Evolutionary conservation across 2,329 filamentous ascomycete species (phyloP).

Genomic region (Sphaerulina musiva): DNA sequence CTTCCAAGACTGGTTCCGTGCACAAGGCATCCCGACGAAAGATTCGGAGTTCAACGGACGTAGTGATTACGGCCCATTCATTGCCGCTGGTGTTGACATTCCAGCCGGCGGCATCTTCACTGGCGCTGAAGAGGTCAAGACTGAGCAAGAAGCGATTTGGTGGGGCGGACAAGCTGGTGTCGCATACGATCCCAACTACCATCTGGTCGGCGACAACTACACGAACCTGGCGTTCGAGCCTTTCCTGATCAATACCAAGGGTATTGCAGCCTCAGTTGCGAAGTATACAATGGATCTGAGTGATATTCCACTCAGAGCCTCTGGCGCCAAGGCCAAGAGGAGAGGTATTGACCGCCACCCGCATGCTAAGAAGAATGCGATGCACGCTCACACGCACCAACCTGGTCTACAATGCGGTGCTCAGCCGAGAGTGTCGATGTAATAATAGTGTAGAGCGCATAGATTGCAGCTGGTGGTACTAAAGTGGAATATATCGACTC

Average conservation of each 20-base stretch:
- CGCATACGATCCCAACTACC: conserved; percentile 52
- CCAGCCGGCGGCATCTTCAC: conserved; percentile 70
- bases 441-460: background rate
- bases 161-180: conserved; percentile 64
- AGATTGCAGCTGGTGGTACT: background rate
- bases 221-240: conserved; percentile 50
- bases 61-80: conserved; percentile 74
- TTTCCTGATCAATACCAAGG: conserved; percentile 45
- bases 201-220: conserved; percentile 47
- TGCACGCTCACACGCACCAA: conserved; percentile 8
- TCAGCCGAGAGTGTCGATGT: conserved; percentile 4
- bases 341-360: conserved; percentile 11
- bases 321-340: conserved; percentile 10
- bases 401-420: conserved; percentile 11
- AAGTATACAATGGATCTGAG: conserved; percentile 10
- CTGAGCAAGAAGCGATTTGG: conserved; percentile 54
- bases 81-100: conserved; percentile 48
- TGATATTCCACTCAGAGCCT: conserved; percentile 7
- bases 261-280: conserved; percentile 4
- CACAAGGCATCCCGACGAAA: conserved; percentile 57
- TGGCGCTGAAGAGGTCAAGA: conserved; percentile 72
- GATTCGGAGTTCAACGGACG: conserved; percentile 71
- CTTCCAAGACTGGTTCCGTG: conserved; percentile 61
- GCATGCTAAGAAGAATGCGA: conserved; percentile 12
- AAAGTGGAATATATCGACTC: too few relatives aligned